A percentile compares a stretch with the other conserved stretches of the same genome.
These are phyloP conservation scores for Penicillium egyptiacum DNA, from an alignment of 495 filamentous ascomycete genomes.

Conservation along the genomic window DNA sequence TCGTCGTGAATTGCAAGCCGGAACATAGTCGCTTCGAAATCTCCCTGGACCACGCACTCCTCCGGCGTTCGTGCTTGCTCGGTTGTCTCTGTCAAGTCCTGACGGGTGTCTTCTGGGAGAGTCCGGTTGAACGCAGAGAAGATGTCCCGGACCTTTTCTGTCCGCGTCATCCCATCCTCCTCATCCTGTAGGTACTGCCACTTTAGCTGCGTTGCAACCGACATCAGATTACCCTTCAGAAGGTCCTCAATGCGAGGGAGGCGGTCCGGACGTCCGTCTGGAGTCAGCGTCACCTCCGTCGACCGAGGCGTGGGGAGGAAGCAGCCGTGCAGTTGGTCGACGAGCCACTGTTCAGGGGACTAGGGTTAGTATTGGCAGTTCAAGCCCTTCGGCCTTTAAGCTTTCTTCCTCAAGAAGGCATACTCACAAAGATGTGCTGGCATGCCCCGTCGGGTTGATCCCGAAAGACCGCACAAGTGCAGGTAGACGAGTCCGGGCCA, in stretches of 20 bases:
- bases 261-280: constrained; percentile 36
- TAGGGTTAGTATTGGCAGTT: constrained; percentile 1
- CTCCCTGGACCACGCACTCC: constrained; percentile 48
- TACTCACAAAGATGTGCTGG: constrained; percentile 49
- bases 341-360: constrained; percentile 39
- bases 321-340: constrained; percentile 45
- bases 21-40: constrained; percentile 53
- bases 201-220: constrained; percentile 37
- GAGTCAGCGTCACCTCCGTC: constrained; percentile 32
- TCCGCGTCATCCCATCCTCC: constrained; percentile 38
- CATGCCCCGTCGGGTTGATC: constrained; percentile 38
- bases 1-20: constrained; percentile 50
- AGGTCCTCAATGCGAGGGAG: constrained; percentile 40
- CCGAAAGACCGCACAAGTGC: constrained; percentile 41
- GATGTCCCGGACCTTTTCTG: constrained; percentile 48
- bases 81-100: constrained; percentile 36
- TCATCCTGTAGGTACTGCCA: constrained; percentile 40
- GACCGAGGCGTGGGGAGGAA: constrained; percentile 30
- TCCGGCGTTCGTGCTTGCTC: constrained; percentile 34
- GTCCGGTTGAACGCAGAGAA: constrained; percentile 48
- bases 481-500: constrained; percentile 30
- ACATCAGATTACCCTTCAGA: constrained; percentile 38
- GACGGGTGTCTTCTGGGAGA: constrained; percentile 49
- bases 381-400: background rate
- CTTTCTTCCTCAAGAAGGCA: background rate